Conservation (phyloP, 768 basidiomycete species). For the Collybia sordida region DNA sequence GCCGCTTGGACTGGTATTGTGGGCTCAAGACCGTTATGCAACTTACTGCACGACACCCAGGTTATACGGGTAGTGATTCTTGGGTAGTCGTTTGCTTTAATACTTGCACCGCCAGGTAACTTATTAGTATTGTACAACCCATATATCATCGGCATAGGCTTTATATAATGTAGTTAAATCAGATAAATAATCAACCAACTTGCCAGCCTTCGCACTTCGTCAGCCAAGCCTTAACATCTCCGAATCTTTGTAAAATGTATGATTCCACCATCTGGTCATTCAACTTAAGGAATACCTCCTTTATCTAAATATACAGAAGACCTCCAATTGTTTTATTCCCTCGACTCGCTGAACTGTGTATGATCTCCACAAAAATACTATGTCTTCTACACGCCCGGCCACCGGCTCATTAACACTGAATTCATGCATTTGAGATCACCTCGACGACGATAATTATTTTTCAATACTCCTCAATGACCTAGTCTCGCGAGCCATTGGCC, state of each 20-base stretch:
- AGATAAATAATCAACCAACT: no score
- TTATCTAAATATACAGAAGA: background rate
- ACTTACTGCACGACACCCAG: slow-evolving; percentile 2
- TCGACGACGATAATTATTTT: background rate
- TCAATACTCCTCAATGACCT: slow-evolving; percentile 1
- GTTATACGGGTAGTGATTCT: no score
- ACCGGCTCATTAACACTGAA: background rate
- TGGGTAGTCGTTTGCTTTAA: no score
- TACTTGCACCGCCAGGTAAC: no score
- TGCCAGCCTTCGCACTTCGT: no score
- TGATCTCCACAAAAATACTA: background rate
- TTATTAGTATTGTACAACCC: no score
- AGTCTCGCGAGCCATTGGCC: no score
- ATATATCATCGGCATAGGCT: no score
- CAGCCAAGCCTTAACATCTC: no score
- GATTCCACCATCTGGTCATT: background rate
- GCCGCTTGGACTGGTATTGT: slow-evolving; percentile 7
- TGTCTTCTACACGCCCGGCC: background rate
- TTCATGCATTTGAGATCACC: background rate
- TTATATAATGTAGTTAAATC: no score
- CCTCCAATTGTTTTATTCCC: background rate
- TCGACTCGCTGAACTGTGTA: slow-evolving; percentile 1
- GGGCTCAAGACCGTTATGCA: slow-evolving; percentile 8
- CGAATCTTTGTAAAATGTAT: no score
- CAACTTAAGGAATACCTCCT: background rate